Conservation (phyloP, 2,329 filamentous ascomycete species). For the Colletotrichum chrysophilum region DNA sequence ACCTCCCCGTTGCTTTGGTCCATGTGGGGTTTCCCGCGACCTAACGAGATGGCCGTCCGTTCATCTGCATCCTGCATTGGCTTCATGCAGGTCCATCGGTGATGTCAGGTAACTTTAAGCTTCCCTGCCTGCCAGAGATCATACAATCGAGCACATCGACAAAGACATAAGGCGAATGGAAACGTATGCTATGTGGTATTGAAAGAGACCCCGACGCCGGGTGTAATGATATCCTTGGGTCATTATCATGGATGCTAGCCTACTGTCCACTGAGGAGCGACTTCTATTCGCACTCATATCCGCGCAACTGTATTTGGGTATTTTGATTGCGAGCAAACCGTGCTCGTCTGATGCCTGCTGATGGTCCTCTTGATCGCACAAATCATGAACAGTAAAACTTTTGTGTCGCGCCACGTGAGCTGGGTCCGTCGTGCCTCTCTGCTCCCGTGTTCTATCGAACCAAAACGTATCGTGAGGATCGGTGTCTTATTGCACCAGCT, state of each 20-base stretch:
- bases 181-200: slow-evolving; percentile 6
- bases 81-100: slow-evolving; percentile 5
- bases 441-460: not conserved
- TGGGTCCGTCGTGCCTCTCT: not conserved
- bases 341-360: slow-evolving; percentile 12
- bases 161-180: not conserved
- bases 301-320: slow-evolving; percentile 16
- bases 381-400: slow-evolving; percentile 4
- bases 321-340: not conserved
- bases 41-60: not conserved
- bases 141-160: not conserved
- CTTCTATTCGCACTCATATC: slow-evolving; percentile 12
- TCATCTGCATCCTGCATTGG: slow-evolving; percentile 14
- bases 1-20: not conserved
- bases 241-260: slow-evolving; percentile 20
- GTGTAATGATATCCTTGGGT: slow-evolving; percentile 10
- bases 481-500: slow-evolving; percentile 50
- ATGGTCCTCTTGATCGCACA: not conserved
- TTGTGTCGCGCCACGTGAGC: not conserved
- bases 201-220: slow-evolving; percentile 9
- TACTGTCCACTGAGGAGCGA: slow-evolving; percentile 11
- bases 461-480: not conserved
- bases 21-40: not conserved
- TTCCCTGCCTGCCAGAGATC: not conserved
- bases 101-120: not conserved